Percentiles rank a stretch among this genome's conserved stretches.
These are phyloP conservation scores for Solanum arcanum DNA, from an alignment of 257 asterid genomes.

Conservation along the genomic window DNA sequence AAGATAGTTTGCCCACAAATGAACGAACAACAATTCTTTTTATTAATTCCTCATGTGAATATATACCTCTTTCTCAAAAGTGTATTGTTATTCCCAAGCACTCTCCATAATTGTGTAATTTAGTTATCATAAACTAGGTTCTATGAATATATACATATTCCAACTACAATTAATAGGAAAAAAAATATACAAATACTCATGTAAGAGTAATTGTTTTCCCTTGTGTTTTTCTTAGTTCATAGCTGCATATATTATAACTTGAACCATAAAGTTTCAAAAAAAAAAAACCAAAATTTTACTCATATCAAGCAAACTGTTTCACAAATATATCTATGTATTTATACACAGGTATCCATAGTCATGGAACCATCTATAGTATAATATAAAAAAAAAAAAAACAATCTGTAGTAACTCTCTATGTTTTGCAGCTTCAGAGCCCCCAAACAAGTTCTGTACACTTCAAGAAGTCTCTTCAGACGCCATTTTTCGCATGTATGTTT, in stretches of 20 bases:
- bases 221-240: background rate
- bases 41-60: background rate
- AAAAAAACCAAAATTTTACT: background rate
- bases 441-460: background rate
- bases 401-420: background rate
- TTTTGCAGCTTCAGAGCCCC: background rate
- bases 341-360: background rate
- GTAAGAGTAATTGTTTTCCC: background rate
- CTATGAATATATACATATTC: background rate
- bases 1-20: background rate
- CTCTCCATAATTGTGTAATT: background rate
- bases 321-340: background rate
- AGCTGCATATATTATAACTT: background rate
- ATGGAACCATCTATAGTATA: background rate
- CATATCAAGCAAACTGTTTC: background rate
- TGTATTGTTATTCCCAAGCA: background rate
- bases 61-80: background rate
- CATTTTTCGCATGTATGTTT: background rate
- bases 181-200: background rate
- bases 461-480: background rate
- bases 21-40: too few relatives aligned
- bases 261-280: background rate
- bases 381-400: background rate
- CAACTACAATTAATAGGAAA: background rate
- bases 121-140: background rate